Conservation (phyloP, 805 yeast genomes). For the Metschnikowia lunata region DNA sequence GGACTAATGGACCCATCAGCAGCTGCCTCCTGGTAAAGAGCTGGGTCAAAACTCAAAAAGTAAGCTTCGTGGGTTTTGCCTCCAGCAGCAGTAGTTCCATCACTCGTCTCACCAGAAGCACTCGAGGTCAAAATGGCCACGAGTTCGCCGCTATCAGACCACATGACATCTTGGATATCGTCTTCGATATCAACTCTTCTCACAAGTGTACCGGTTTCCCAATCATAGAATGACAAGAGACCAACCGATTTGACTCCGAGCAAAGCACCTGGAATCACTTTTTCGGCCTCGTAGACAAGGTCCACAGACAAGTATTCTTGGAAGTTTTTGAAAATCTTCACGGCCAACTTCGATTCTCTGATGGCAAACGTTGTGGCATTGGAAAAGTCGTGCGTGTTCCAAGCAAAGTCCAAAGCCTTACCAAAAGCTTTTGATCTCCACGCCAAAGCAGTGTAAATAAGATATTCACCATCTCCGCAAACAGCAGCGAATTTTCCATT, state of each 20-base stretch:
- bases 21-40: conserved; percentile 58
- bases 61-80: conserved; percentile 65
- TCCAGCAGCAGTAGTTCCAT: conserved; percentile 18
- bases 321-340: conserved; percentile 78
- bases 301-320: conserved; percentile 68
- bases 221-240: conserved; percentile 83
- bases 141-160: conserved; percentile 93
- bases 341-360: conserved; percentile 60
- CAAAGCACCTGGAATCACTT: conserved; percentile 83
- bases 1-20: conserved; percentile 55
- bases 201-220: conserved; percentile 84
- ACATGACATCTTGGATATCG: conserved; percentile 73
- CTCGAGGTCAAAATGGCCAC: conserved; percentile 57
- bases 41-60: conserved; percentile 70
- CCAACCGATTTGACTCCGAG: conserved; percentile 82
- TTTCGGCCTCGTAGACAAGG: conserved; percentile 68
- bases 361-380: conserved; percentile 70
- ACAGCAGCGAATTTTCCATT: conserved; percentile 97
- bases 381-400: conserved; percentile 81
- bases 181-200: conserved; percentile 79
- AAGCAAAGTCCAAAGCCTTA: conserved; percentile 81
- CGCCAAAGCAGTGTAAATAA: conserved; percentile 92
- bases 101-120: conserved; percentile 22
- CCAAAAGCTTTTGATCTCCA: conserved; percentile 97
- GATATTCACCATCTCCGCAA: conserved; percentile 96